phyloP scores from a whole-genome alignment of 2,329 filamentous ascomycete genomes.

The Tolypocladium album region DNA sequence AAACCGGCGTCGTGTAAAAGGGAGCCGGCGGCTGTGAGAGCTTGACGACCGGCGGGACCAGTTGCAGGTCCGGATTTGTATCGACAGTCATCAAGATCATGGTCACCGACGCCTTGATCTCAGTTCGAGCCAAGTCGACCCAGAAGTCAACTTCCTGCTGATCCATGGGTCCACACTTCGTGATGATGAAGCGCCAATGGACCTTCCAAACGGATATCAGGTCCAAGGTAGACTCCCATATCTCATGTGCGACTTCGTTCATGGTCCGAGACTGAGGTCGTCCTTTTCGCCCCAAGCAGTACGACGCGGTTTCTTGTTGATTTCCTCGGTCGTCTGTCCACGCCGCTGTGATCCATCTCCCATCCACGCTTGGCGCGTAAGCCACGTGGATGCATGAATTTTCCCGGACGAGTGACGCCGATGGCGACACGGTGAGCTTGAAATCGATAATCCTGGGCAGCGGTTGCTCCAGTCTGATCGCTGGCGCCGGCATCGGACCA shows the following conservation, averaged over 20 bases:
- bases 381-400: slow-evolving; percentile 73
- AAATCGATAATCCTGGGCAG: slow-evolving; percentile 66
- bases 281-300: slow-evolving; percentile 55
- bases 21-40: slow-evolving; percentile 32
- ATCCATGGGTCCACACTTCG: slow-evolving; percentile 60
- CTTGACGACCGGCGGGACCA: slow-evolving; percentile 45
- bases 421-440: slow-evolving; percentile 56
- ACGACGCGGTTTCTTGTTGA: slow-evolving; percentile 62
- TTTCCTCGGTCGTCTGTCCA: slow-evolving; percentile 73
- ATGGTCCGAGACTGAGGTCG: slow-evolving; percentile 41
- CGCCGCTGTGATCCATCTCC: slow-evolving; percentile 66
- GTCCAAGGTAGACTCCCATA: slow-evolving; percentile 70
- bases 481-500: slow-evolving; percentile 51
- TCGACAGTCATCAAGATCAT: slow-evolving; percentile 55
- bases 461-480: slow-evolving; percentile 61
- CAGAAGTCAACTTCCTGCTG: slow-evolving; percentile 52
- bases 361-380: slow-evolving; percentile 65
- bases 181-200: slow-evolving; percentile 67
- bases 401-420: slow-evolving; percentile 63
- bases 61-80: slow-evolving; percentile 51
- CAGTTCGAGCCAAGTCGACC: slow-evolving; percentile 40
- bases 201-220: slow-evolving; percentile 60
- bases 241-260: slow-evolving; percentile 57
- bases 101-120: slow-evolving; percentile 38
- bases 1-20: slow-evolving; percentile 53